Evolutionary conservation across 225 moss, liverwort and hornwort species (phyloP), one percentile per base, ranked within the genome.

Genomic region (Lunularia cruciata): DNA sequence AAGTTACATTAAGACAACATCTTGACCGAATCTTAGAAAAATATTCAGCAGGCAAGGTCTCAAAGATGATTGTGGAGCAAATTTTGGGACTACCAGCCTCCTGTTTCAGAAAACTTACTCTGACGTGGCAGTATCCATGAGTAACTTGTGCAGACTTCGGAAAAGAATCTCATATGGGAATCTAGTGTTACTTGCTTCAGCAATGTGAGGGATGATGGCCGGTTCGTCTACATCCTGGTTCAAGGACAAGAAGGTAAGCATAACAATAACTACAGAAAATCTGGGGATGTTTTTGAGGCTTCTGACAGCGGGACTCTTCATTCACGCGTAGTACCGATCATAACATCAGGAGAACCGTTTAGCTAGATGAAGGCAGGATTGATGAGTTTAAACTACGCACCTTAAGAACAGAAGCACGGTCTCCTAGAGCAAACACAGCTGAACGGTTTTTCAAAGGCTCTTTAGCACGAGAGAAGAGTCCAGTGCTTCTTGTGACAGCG

Each of bases 111-210:
- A 40, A 42, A 72, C n/a, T 76, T 93, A 98, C 96, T 98, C 96
- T 66, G 96, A 98, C 47, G 96, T 98, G 63, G 96, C 93, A 48
- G 96, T 98, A 76, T 98, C 96, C 96, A 98, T 98, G 70, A 98
- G 90, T 85, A 98, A 82, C 68, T 98, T 98, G 83, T 98, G 92
- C 58, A 92, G 81, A 79, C 93, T 98, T 72, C 93, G 87, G 58
- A 98, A 98, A 43, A 98, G 74, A 83, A 93, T 91, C 84, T 98
- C 96, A 61, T 98, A 93, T 3, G 96, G 90, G 64, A 84, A 98
- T 77, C 90, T 98, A 3, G 82, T 78, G 60, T 78, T 77, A 73
- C 88, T 89, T 70, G 91, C 91, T 76, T 98, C 96, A 43, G 93
- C 96, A 71, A 98, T 93, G 68, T 98, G 96, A 12, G 96, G 93